phyloP scores from a whole-genome alignment of 2,329 filamentous ascomycete species.

The Botrytis paeoniae region DNA sequence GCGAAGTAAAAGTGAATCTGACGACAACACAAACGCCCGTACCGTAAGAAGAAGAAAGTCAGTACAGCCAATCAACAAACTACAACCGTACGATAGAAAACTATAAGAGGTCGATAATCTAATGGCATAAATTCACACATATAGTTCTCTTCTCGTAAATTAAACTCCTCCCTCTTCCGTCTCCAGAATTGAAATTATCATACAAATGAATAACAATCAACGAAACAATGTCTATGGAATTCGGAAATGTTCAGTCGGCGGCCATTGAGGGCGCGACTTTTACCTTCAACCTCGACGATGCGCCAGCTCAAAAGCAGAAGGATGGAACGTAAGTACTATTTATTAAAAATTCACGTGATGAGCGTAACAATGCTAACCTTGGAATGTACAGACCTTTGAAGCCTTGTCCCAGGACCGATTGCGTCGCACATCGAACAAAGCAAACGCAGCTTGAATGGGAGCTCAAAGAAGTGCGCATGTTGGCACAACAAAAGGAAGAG shows the following conservation, averaged over 20 bases:
- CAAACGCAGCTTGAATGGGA: neutral
- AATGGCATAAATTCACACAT: neutral
- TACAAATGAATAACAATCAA: neutral
- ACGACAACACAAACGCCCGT: neutral
- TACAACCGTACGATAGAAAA: neutral
- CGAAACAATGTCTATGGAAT: neutral
- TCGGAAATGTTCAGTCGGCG: neutral
- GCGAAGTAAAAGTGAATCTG: neutral
- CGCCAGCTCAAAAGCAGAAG: neutral
- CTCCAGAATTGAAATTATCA: neutral
- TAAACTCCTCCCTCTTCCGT: neutral
- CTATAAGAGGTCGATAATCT: neutral
- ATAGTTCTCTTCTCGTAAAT: neutral
- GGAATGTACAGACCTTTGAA: slow-evolving; percentile 15
- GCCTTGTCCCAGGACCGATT: slow-evolving; percentile 12
- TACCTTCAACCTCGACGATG: neutral
- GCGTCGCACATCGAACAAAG: slow-evolving; percentile 14
- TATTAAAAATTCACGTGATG: neutral
- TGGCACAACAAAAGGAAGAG: neutral
- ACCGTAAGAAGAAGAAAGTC: neutral
- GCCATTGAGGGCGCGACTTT: neutral
- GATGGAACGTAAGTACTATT: slow-evolving; percentile 3
- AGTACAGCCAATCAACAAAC: neutral
- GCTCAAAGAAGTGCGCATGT: slow-evolving; percentile 2
- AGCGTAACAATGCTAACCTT: slow-evolving; percentile 4